Evolutionary conservation across 805 yeast species (phyloP), one percentile per base, ranked within the genome.

Genomic region (Torulaspora gathmanii): DNA sequence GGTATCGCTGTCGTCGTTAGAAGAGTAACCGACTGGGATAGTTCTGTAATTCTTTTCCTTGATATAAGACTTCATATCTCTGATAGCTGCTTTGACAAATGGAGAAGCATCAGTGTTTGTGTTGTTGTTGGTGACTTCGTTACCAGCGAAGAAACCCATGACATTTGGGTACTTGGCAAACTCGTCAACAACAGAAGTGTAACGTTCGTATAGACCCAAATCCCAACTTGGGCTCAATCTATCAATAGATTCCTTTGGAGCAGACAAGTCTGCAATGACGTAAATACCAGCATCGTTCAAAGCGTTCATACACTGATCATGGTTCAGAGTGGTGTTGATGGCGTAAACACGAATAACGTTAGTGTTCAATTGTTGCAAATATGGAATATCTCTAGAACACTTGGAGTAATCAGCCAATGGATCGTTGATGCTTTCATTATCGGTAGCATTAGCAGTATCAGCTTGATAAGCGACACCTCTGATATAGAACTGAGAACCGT

Each of bases 91-190:
- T 67, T 85, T 85, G 53, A 85, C 91, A 63, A 77, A 85, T 30
- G 91, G 83, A 44, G 91, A 84, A 46, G 91, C 82, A 51, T 74
- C 82, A 46, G 90, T 80, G 70, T 82, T 83, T 55, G 77, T 62
- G 26, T 63, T 64, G 56, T 78, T 74, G 68, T 84, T 83, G 59
- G 88, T 76, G 51, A 85, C 91, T 74, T 85, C 91, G 63, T 85
- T 85, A 74, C 91, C 91, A 38, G 91, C 91, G 65, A 84, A 84
- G 75, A 84, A 85, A 57, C 93, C 93, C 54, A 85, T 71, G 41
- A 83, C 74, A 65, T 84, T 85, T 58, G 86, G 75, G 67, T 83
- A 84, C 62, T 76, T 72, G 47, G 77, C 77, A 74, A 85, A 79
- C 58, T 68, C 64, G 63, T 85, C 91, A 55, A 85, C 79, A 42